These are phyloP conservation scores for Echeveria elegans DNA, from an alignment of 164 flowering plant genomes.

Conservation along the genomic window DNA sequence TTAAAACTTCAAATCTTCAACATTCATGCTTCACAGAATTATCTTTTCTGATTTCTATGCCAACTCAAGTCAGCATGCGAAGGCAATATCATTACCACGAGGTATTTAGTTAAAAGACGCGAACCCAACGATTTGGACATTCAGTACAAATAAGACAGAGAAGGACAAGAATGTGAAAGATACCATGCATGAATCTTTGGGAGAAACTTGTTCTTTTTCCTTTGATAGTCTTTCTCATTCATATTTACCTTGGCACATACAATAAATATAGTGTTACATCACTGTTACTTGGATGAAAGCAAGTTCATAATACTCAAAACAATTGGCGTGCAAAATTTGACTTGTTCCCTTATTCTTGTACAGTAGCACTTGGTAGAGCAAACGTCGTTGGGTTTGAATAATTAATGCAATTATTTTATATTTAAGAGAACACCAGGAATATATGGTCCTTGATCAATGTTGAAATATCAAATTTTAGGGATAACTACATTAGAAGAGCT, in stretches of 20 bases:
- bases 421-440: background rate
- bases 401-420: too few species aligned
- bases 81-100: too few species aligned
- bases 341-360: background rate
- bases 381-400: background rate
- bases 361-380: background rate
- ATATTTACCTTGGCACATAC: constrained; percentile 69
- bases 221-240: constrained; percentile 96
- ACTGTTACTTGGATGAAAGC: background rate
- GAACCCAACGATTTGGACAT: too few species aligned
- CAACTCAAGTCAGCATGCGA: too few species aligned
- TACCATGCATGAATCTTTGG: constrained; percentile 99
- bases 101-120: too few species aligned
- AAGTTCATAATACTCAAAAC: background rate
- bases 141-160: background rate
- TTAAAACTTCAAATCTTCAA: too few species aligned
- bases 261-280: background rate
- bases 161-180: constrained; percentile 8
- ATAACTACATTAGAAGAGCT: background rate
- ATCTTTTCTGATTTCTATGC: too few species aligned
- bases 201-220: constrained; percentile 96
- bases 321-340: background rate
- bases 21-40: too few species aligned
- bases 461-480: background rate
- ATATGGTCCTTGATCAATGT: background rate